phyloP scores from a whole-genome alignment of 1,284 basidiomycete species.

The Pulchroboletus neoregius region DNA sequence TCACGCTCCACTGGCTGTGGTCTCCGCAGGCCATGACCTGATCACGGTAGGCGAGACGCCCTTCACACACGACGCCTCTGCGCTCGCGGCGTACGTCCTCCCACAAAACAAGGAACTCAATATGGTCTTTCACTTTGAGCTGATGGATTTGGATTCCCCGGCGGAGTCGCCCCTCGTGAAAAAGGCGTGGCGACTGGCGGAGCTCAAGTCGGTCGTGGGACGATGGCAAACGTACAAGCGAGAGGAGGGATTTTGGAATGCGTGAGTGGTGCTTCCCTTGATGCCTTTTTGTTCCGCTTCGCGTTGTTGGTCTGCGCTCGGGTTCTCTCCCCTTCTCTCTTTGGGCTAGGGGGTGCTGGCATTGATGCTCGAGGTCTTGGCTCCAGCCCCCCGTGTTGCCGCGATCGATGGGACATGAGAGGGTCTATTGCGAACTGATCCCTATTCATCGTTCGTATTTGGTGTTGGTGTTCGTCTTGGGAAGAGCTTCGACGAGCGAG shows the following conservation, averaged over 20 bases:
- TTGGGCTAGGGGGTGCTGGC: not conserved
- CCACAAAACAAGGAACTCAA: conserved; percentile 62
- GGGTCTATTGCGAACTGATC: conserved; percentile 9
- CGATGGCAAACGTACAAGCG: conserved; percentile 61
- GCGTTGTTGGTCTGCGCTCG: not conserved
- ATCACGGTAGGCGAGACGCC: conserved; percentile 71
- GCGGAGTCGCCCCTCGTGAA: conserved; percentile 39
- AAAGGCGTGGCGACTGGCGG: conserved; percentile 50
- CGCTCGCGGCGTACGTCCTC: conserved; percentile 56
- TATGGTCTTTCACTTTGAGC: conserved; percentile 65
- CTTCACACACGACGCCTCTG: conserved; percentile 48
- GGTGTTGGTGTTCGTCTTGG: conserved; percentile 2
- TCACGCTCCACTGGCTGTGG: conserved; percentile 4
- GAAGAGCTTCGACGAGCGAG: conserved; percentile 15
- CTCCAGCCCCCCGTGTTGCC: not conserved
- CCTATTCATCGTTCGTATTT: conserved; percentile 10
- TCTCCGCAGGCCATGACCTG: conserved; percentile 48
- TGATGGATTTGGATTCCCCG: conserved; percentile 54
- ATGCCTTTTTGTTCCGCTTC: not conserved
- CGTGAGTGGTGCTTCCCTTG: conserved; percentile 36
- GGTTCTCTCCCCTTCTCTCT: too few relatives aligned
- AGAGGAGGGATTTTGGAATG: conserved; percentile 61
- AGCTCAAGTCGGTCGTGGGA: conserved; percentile 53
- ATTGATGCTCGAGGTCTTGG: not conserved
- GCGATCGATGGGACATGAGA: conserved; percentile 20